Conservation (phyloP, 108 stramenopile genomes). For the Seminavis robusta region DNA sequence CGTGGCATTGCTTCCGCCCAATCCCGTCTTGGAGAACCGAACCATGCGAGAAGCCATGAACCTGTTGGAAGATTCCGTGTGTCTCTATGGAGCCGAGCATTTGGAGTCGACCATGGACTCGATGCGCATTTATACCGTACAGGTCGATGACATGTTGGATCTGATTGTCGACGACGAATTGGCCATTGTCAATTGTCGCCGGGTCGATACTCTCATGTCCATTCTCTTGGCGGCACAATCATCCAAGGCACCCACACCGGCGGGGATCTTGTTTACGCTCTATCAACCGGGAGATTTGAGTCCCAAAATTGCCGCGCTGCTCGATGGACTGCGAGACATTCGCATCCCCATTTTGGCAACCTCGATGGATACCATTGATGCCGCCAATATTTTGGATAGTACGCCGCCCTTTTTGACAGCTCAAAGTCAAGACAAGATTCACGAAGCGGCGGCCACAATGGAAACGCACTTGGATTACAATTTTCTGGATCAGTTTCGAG, state of each 20-base stretch:
- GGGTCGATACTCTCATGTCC: constrained; percentile 3
- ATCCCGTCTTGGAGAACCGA: not conserved
- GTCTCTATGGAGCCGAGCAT: constrained; percentile 2
- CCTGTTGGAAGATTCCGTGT: not conserved
- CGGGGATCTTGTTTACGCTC: constrained; percentile 10
- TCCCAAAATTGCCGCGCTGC: not conserved
- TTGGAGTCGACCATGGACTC: not conserved
- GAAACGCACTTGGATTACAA: constrained; percentile 5
- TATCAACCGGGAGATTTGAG: constrained; percentile 9
- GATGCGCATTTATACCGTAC: constrained; percentile 5
- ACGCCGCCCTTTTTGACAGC: constrained; percentile 10
- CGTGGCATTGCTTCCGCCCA: not conserved
- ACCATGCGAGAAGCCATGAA: constrained; percentile 2
- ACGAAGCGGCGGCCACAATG: not conserved
- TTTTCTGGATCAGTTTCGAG: constrained; percentile 3
- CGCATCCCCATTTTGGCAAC: constrained; percentile 12
- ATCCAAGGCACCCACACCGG: constrained; percentile 3
- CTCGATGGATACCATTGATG: constrained; percentile 1
- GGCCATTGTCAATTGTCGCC: not conserved
- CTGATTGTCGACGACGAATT: not conserved
- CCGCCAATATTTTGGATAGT: constrained; percentile 6
- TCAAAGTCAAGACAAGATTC: constrained; percentile 5
- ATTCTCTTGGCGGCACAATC: constrained; percentile 1
- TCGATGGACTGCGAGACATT: constrained; percentile 12
- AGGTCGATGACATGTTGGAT: not conserved